Evolutionary conservation across 179 eudicot species (phyloP), one percentile per base, ranked within the genome.

Genomic region (Pouteria campechiana): DNA sequence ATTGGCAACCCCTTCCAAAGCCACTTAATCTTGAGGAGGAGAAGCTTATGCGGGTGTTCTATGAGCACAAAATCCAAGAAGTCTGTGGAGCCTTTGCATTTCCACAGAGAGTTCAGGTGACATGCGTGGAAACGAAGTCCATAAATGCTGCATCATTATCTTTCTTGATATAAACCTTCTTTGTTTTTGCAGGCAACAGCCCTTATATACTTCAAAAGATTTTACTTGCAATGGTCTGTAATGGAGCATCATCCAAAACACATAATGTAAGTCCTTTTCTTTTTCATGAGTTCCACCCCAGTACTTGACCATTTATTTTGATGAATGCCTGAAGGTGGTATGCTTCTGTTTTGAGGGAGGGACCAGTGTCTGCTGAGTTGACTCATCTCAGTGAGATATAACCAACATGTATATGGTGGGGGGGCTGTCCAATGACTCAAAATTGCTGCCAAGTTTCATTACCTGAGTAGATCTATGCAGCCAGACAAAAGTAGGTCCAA

Each of bases 171-270:
- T n/a, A n/a, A n/a, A n/a, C n/a, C n/a, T 43, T 4, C 37, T 13
- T 49, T 28, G 2, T 43, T 46, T 70, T 21, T 72, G 55, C 69
- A 90, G 98, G 98, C 84, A 34, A 90, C 98, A 49, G 96, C 98
- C 37, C 82, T 90, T 21, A 79, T 76, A 39, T 90, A 79, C 61
- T 90, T 86, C 52, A 86, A 90, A 61, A 79, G 98, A 65, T 90
- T 90, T 62, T 90, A 90, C 60, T 75, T 90, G 35, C 78, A 70
- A 55, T 90, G 96, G 95, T 86, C 98, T 3, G 98, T 86, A 57
- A 86, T 90, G 98, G 90, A 86, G 52, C 96, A 86, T 60, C 90
- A 90, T 50, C 98, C 98, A 9, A 90, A 82, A 73, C 57, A 74
- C 61, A 77, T 90, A 13, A 90, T 90, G 98, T 90, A 81, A 70